Evolutionary conservation across 2,329 filamentous ascomycete genomes (phyloP), one percentile per base, ranked within the genome.

Genomic region (Alternaria sp.): DNA sequence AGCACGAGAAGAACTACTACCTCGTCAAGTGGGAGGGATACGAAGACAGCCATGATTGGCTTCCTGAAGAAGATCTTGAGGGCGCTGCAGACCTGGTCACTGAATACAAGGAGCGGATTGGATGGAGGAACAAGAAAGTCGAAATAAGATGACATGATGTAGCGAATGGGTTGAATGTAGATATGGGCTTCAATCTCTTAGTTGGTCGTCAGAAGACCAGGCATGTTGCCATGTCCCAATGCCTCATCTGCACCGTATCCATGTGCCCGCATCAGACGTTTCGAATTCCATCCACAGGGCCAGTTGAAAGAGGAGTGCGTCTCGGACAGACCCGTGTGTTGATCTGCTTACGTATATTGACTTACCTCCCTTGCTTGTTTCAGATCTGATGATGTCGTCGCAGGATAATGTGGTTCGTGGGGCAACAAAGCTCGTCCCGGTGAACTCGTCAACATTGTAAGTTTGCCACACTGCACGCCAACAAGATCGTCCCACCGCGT

Each of bases 11-110:
- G 28, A 74, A 67, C 4, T 74, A 68, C 57, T 79, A 76, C 28
- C 71, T 74, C 0, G 75, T 79, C n/a, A 77, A 77, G 40, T 79
- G 77, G 77, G 69, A 74, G 21, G 76, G 73, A 1, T 76, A 75
- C 45, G 67, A 74, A 8, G 72, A 77, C 26, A 69, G 67, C 3
- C 64, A 69, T n/a, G 74, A 77, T 49, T 79, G 77, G 76, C 57
- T 78, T 5, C 36, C 68, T 0, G 72, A 73, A 53, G 68, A 71
- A 11, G 71, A 77, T 19, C 64, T 79, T 8, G 66, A 61, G 3
- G 72, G 74, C 5, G 75, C 76, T 1, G 13, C 43, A 2, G 75
- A 78, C 44, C 10, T 79, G 43, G 67, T 79, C 9, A 26, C 57
- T 0, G 70, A 71, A 26, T 79, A 78, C 44, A 65, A 75, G 10